A percentile compares a stretch with the other conserved stretches of the same genome.
phyloP scores from a whole-genome alignment of 2,329 filamentous ascomycete genomes.

The Emydomyces testavorans region DNA sequence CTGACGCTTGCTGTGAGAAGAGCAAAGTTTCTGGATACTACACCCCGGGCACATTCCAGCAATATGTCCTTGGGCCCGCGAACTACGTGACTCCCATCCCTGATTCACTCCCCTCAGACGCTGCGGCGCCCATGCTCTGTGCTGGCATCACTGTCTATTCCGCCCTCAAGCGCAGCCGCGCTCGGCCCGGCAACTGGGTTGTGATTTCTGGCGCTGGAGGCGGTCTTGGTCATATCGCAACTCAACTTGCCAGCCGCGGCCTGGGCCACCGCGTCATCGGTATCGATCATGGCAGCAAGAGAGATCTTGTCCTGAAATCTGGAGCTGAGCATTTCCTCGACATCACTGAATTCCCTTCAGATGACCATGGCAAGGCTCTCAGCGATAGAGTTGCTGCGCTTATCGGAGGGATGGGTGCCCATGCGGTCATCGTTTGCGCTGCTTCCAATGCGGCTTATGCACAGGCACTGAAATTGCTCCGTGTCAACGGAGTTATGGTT shows the following conservation, averaged over 20 bases:
- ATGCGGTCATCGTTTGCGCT: constrained; percentile 49
- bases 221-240: constrained; percentile 53
- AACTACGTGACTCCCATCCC: constrained; percentile 61
- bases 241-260: constrained; percentile 49
- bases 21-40: constrained; percentile 55
- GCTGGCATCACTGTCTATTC: constrained; percentile 58
- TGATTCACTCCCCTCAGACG: constrained; percentile 46
- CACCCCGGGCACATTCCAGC: constrained; percentile 60
- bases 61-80: constrained; percentile 53
- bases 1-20: constrained; percentile 46
- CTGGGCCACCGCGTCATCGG: constrained; percentile 55
- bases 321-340: constrained; percentile 58
- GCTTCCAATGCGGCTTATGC: constrained; percentile 41
- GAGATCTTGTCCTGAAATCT: constrained; percentile 45
- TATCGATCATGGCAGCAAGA: constrained; percentile 53
- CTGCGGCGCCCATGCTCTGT: constrained; percentile 56
- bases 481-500: constrained; percentile 41
- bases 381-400: constrained; percentile 46
- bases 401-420: constrained; percentile 46
- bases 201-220: constrained; percentile 51
- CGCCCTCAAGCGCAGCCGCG: constrained; percentile 50
- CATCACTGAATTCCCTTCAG: constrained; percentile 40
- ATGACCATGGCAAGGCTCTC: constrained; percentile 40
- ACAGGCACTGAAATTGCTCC: constrained; percentile 39
- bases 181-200: constrained; percentile 49